phyloP scores from a whole-genome alignment of 306 rosid species.

The Cercis canadensis region DNA sequence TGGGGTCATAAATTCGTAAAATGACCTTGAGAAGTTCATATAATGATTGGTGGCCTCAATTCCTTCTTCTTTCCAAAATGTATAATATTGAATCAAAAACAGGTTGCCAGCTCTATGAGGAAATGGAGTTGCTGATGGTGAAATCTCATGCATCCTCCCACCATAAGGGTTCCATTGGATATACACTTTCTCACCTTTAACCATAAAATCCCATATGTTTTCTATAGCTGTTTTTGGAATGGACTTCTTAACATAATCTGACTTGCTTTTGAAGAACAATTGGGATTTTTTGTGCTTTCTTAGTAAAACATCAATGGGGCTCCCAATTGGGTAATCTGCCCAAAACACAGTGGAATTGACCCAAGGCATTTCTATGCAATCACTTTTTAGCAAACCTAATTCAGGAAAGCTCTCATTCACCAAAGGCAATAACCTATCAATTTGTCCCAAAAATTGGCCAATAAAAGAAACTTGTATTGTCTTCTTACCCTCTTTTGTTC shows the following conservation, averaged over 20 bases:
- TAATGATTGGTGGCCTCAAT: not conserved
- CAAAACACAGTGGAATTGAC: conserved; percentile 43
- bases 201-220: conserved; percentile 26
- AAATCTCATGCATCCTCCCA: conserved; percentile 39
- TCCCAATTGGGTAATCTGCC: not conserved
- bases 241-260: conserved; percentile 41
- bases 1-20: conserved; percentile 18
- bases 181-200: not conserved
- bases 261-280: not conserved
- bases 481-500: conserved; percentile 12
- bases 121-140: conserved; percentile 28
- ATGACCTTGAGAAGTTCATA: conserved; percentile 2
- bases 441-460: conserved; percentile 44
- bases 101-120: conserved; percentile 54
- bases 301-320: conserved; percentile 24
- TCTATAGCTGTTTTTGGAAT: conserved; percentile 33
- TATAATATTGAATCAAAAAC: conserved; percentile 28
- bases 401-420: conserved; percentile 49
- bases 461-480: conserved; percentile 35
- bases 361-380: conserved; percentile 54
- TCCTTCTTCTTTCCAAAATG: conserved; percentile 25
- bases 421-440: conserved; percentile 33
- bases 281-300: not conserved
- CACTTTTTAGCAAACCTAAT: conserved; percentile 44
- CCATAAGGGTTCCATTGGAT: conserved; percentile 51